Conservation (phyloP, 345 rosid genomes). For the Brassica cretica region DNA sequence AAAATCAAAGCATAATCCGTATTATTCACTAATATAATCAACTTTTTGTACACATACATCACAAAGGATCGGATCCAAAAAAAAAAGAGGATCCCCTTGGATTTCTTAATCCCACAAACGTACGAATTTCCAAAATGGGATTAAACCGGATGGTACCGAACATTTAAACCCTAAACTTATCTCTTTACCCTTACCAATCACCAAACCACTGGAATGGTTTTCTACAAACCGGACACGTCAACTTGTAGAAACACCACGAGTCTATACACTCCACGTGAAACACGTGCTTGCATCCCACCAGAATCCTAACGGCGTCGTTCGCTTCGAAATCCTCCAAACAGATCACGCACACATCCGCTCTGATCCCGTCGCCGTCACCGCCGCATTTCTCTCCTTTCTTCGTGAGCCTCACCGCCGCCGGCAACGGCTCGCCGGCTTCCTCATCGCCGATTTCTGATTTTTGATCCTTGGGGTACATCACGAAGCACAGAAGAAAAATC, state of each 20-base stretch:
- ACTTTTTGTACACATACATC: not conserved
- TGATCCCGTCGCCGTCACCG: constrained; percentile 1
- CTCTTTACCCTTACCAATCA: constrained; percentile 5
- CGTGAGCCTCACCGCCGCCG: constrained; percentile 28
- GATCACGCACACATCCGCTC: constrained; percentile 27
- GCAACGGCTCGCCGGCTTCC: constrained; percentile 33
- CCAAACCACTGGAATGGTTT: constrained; percentile 38
- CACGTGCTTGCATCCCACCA: constrained; percentile 37
- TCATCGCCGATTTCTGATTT: constrained; percentile 33
- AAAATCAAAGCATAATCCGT: not conserved
- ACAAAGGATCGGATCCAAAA: constrained; percentile 9
- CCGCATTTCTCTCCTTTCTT: constrained; percentile 10
- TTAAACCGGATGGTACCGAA: constrained; percentile 31
- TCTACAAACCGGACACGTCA: constrained; percentile 42
- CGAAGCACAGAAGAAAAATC: constrained; percentile 29
- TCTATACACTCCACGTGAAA: constrained; percentile 41
- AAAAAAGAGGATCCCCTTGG: not conserved
- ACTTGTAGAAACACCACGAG: constrained; percentile 39
- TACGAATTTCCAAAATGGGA: not conserved
- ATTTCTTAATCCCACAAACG: constrained; percentile 7
- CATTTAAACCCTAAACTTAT: constrained; percentile 3
- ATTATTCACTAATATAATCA: not conserved
- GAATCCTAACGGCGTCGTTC: constrained; percentile 34
- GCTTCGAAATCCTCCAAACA: constrained; percentile 36
- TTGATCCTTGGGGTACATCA: constrained; percentile 31